A percentile compares a stretch with the other conserved stretches of the same genome.
Evolutionary conservation across 257 asterid genomes (phyloP).

Genomic region (Rehmannia glutinosa): DNA sequence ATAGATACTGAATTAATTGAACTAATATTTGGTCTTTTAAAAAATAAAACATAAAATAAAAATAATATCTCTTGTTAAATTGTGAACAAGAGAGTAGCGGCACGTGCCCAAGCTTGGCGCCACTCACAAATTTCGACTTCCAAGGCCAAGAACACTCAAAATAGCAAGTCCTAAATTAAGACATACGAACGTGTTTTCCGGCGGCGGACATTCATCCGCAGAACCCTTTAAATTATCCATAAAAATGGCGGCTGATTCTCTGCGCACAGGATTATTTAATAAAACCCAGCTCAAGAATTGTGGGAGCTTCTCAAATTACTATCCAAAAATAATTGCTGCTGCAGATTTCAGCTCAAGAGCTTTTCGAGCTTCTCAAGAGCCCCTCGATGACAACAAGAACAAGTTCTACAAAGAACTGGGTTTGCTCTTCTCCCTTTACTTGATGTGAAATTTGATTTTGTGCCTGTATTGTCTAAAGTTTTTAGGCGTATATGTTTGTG

Average conservation of each 20-base stretch:
- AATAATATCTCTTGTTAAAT: not conserved
- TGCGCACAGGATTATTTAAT: slow-evolving; percentile 8
- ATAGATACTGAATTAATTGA: no score
- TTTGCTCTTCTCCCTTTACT: slow-evolving; percentile 21
- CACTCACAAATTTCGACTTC: slow-evolving; percentile 27
- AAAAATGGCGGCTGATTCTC: slow-evolving; percentile 43
- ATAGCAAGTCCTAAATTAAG: not conserved
- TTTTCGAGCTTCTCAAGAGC: slow-evolving; percentile 53
- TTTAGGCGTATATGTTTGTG: not conserved
- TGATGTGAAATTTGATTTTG: not conserved
- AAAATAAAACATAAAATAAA: no score
- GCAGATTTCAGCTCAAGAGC: slow-evolving; percentile 25
- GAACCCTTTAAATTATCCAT: not conserved
- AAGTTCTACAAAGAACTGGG: slow-evolving; percentile 68
- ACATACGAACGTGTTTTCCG: slow-evolving; percentile 15
- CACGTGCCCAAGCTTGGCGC: slow-evolving; percentile 32
- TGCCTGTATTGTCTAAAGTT: not conserved
- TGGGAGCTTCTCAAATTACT: slow-evolving; percentile 14
- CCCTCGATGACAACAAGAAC: slow-evolving; percentile 40
- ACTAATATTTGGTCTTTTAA: no score
- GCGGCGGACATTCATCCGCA: slow-evolving; percentile 12
- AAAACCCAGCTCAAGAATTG: slow-evolving; percentile 19
- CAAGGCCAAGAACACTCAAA: not conserved
- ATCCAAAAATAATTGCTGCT: slow-evolving; percentile 19
- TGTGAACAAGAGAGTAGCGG: slow-evolving; percentile 9